phyloP scores from a whole-genome alignment of 1,139 yeast genomes.

The Lodderomyces theae region DNA sequence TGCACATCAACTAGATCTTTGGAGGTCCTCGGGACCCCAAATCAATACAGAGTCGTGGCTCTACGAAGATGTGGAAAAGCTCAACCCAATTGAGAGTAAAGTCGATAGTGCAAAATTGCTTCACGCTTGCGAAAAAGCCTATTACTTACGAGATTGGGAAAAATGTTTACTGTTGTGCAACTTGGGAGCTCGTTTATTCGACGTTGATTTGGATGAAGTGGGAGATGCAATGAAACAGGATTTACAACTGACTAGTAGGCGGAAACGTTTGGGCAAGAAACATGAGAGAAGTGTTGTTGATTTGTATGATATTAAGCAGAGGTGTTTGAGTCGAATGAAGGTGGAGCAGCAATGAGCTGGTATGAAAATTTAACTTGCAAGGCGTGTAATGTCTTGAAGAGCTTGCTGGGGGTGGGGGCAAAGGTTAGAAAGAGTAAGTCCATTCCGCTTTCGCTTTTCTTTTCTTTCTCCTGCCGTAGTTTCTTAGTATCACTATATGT shows the following conservation, averaged over 20 bases:
- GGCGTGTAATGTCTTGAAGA: no score
- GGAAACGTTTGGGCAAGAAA: constrained; percentile 28
- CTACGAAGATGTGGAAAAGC: constrained; percentile 20
- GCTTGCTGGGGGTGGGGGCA: no score
- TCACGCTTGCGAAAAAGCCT: constrained; percentile 50
- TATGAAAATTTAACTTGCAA: no score
- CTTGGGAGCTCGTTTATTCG: constrained; percentile 29
- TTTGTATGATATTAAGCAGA: constrained; percentile 38
- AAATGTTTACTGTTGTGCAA: constrained; percentile 32
- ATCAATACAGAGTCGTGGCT: constrained; percentile 50
- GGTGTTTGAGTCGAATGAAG: constrained; percentile 24
- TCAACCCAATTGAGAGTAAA: constrained; percentile 27
- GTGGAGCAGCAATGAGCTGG: not conserved
- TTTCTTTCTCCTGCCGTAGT: no score
- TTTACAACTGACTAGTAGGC: constrained; percentile 23
- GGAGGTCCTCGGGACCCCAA: constrained; percentile 49
- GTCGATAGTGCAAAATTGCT: constrained; percentile 34
- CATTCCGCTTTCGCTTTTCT: no score
- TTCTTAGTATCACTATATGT: no score
- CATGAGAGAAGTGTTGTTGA: constrained; percentile 48
- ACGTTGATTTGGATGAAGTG: constrained; percentile 28
- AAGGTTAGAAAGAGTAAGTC: no score
- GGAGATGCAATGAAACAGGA: constrained; percentile 23
- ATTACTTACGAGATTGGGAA: constrained; percentile 43
- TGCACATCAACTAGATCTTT: constrained; percentile 41